A percentile compares a stretch with the other conserved stretches of the same genome.
These are phyloP conservation scores for Lophiotrema nucula DNA, from an alignment of 495 filamentous ascomycete genomes.

Conservation along the genomic window DNA sequence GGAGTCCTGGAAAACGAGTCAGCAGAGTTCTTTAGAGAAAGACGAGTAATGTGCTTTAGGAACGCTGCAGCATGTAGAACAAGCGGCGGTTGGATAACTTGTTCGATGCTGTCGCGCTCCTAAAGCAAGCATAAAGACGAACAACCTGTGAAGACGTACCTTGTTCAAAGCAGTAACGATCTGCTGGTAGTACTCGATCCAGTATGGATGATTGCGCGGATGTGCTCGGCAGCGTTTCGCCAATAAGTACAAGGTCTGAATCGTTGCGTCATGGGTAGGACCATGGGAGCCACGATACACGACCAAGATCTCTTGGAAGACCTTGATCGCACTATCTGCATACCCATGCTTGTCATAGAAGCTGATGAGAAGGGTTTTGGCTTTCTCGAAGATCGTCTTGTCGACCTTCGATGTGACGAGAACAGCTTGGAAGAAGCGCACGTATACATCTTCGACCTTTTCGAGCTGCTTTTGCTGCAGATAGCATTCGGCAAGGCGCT, in stretches of 20 bases:
- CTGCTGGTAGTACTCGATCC: conserved; percentile 29
- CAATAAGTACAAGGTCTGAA: conserved; percentile 19
- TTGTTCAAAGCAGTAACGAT: conserved; percentile 21
- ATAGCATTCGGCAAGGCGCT: conserved; percentile 19
- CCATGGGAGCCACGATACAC: conserved; percentile 11
- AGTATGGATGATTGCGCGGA: conserved; percentile 23
- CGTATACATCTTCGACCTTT: conserved; percentile 25
- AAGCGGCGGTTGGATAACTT: too few species aligned
- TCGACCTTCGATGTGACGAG: conserved; percentile 10
- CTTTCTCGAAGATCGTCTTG: conserved; percentile 22
- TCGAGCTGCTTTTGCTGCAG: conserved; percentile 9
- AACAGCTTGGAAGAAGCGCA: conserved; percentile 25
- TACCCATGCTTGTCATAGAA: conserved; percentile 30
- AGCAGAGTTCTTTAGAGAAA: too few species aligned
- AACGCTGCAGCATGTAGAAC: too few species aligned
- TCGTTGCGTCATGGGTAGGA: conserved; percentile 9
- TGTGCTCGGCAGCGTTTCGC: conserved; percentile 12
- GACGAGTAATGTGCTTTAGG: too few species aligned
- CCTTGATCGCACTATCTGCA: conserved; percentile 21
- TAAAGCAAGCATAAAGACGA: too few species aligned
- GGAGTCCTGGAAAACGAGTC: too few species aligned
- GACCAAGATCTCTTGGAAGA: conserved; percentile 26
- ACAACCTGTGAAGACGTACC: too few species aligned
- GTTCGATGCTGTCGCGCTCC: too few species aligned
- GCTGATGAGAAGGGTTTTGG: conserved; percentile 2